Evolutionary conservation across 176 grass and related monocot genomes (phyloP).

Genomic region (Musa troglodytarum): DNA sequence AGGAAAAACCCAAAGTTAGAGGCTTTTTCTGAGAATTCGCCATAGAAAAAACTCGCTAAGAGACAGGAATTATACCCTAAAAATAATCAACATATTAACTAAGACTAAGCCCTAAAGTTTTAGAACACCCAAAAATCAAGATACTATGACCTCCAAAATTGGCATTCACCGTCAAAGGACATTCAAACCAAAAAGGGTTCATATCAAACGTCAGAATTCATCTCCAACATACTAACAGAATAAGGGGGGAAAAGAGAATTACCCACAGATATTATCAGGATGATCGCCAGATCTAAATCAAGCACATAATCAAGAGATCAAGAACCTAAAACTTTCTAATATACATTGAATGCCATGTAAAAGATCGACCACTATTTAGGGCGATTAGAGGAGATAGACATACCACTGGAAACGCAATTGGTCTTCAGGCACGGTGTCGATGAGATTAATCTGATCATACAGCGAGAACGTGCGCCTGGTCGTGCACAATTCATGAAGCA

Average conservation of each 20-base stretch:
- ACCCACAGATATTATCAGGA: neutral
- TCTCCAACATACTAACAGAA: neutral
- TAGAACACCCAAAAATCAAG: neutral
- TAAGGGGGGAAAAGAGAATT: too few species aligned
- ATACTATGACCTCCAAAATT: neutral
- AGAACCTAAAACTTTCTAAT: neutral
- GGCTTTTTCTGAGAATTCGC: too few species aligned
- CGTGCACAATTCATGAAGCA: constrained; percentile 1
- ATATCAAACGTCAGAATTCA: neutral
- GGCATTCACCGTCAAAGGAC: neutral
- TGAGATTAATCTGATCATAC: constrained; percentile 99
- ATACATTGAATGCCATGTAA: neutral
- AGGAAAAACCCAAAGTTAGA: too few species aligned
- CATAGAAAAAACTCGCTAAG: too few species aligned
- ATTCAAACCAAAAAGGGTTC: neutral
- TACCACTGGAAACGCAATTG: constrained; percentile 83
- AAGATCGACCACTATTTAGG: neutral
- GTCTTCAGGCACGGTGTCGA: constrained; percentile 74
- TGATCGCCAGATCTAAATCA: neutral
- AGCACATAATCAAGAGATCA: neutral
- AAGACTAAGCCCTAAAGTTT: too few species aligned
- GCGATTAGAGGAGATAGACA: neutral
- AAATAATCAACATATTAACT: too few species aligned
- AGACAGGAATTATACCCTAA: too few species aligned
- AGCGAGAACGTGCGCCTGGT: constrained; percentile 81